phyloP scores from a whole-genome alignment of 352 stramenopile species.

The Thraustochytrium striatum region DNA sequence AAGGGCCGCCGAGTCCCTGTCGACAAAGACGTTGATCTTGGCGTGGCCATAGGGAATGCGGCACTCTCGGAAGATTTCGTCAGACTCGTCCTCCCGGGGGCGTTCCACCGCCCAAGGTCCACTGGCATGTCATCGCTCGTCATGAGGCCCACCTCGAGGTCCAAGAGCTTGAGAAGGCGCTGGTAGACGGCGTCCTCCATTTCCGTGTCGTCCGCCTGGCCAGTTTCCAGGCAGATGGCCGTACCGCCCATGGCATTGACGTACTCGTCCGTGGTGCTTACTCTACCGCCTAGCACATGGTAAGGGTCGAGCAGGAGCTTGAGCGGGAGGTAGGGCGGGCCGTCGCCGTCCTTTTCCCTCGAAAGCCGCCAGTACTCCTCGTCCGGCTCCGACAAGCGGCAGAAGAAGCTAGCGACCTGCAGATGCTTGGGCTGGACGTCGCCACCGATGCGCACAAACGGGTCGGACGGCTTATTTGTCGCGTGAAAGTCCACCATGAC shows the following conservation, averaged over 20 bases:
- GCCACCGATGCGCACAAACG: constrained; percentile 66
- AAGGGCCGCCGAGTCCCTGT: no score
- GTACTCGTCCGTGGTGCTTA: constrained; percentile 70
- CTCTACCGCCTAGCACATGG: constrained; percentile 60
- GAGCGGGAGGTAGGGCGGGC: no score
- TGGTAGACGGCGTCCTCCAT: constrained; percentile 60
- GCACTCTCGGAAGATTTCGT: no score
- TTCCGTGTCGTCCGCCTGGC: constrained; percentile 62
- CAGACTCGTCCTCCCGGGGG: no score
- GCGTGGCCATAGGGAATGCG: no score
- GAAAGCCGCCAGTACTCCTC: no score
- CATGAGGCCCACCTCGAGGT: constrained; percentile 58
- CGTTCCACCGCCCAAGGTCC: no score
- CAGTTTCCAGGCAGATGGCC: constrained; percentile 67
- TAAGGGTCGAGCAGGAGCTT: constrained; percentile 67
- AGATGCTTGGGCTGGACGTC: constrained; percentile 35
- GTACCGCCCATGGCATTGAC: constrained; percentile 63
- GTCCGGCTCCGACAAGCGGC: not conserved
- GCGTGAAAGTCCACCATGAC: constrained; percentile 70
- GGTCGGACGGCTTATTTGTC: constrained; percentile 68
- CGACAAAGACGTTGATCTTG: no score
- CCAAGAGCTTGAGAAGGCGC: constrained; percentile 61
- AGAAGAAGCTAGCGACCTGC: constrained; percentile 26
- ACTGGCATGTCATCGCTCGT: no score
- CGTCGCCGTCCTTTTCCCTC: no score